phyloP scores from a whole-genome alignment of 2,329 filamentous ascomycete species.

The Alternaria rosae region DNA sequence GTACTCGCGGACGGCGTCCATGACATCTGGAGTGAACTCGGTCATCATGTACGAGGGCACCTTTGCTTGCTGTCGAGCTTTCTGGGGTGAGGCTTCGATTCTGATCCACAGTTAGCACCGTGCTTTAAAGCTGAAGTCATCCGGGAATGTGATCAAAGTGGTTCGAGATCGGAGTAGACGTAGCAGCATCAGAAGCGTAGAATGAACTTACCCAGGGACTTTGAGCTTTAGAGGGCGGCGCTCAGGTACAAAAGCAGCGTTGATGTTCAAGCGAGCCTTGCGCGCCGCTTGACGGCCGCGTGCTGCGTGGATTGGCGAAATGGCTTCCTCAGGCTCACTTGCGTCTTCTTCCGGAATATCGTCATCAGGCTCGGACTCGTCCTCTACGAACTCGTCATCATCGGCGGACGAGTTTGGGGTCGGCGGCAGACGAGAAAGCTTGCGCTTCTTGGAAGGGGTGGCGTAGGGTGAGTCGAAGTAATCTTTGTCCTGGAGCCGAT shows the following conservation, averaged over 20 bases:
- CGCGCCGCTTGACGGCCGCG: constrained; percentile 16
- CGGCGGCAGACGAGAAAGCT: constrained; percentile 1
- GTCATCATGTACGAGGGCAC: not conserved
- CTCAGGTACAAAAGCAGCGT: not conserved
- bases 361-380: constrained; percentile 19
- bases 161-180: no score
- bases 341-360: constrained; percentile 11
- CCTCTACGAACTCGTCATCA: constrained; percentile 27
- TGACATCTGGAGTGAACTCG: constrained; percentile 8
- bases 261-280: constrained; percentile 20
- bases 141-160: not conserved
- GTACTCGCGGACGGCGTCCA: constrained; percentile 12
- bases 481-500: constrained; percentile 13
- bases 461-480: constrained; percentile 3
- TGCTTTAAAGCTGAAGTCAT: not conserved
- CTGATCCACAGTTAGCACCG: not conserved
- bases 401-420: constrained; percentile 8
- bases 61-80: not conserved
- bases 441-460: constrained; percentile 21
- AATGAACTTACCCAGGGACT: not conserved
- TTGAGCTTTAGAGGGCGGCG: not conserved
- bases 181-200: not conserved
- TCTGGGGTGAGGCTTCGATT: not conserved
- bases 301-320: not conserved
- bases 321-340: not conserved